These are phyloP conservation scores for Macrolepiota fuliginosa DNA, from an alignment of 768 basidiomycete species.

Conservation along the genomic window DNA sequence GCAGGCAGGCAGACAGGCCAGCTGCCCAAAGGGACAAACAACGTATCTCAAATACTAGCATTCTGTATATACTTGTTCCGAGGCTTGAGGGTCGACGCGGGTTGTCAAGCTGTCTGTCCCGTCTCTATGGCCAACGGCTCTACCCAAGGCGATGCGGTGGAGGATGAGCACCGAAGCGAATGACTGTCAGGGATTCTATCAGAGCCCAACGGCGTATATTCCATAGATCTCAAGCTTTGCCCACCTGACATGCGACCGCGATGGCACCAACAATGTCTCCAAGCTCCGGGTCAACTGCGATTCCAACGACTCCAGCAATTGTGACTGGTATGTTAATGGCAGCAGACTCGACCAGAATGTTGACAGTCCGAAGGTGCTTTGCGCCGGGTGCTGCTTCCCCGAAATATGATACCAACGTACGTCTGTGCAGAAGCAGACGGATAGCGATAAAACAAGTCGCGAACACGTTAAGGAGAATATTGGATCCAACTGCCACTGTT, in stretches of 20 bases:
- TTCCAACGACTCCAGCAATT: neutral
- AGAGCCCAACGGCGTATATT: neutral
- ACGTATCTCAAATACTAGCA: no score
- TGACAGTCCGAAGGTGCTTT: neutral
- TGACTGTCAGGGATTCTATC: neutral
- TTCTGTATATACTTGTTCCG: no score
- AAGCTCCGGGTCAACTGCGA: neutral
- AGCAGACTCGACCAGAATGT: neutral
- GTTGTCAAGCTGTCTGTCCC: neutral
- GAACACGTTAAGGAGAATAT: neutral
- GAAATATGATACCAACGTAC: neutral
- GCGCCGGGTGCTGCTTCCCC: neutral
- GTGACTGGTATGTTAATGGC: constrained; percentile 2
- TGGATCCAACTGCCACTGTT: neutral
- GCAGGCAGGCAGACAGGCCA: no score
- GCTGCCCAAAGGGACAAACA: no score
- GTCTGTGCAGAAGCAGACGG: neutral
- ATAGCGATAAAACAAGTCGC: neutral
- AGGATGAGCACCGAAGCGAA: neutral
- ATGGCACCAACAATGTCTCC: neutral
- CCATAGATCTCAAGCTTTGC: neutral
- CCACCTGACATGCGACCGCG: neutral
- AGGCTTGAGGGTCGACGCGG: no score
- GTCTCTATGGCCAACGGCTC: neutral
- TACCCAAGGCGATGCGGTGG: neutral